Conservation (phyloP, 441 rosid species). For the Geranium incanum region DNA sequence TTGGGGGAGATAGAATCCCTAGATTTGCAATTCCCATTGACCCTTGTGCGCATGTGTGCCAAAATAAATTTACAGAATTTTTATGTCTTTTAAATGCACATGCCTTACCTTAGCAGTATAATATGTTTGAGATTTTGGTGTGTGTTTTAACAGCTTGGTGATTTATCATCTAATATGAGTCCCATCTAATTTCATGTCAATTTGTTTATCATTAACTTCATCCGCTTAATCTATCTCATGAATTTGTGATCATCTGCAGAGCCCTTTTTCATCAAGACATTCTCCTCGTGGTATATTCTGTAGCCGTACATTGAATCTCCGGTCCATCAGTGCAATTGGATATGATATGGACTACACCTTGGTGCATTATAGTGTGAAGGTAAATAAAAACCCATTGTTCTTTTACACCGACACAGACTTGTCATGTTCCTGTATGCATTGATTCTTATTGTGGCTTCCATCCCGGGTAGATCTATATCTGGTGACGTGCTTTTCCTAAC, state of each 20-base stretch:
- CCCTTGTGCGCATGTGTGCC: background rate
- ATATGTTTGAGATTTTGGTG: background rate
- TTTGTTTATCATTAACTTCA: background rate
- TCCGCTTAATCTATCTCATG: conserved; percentile 18
- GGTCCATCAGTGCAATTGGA: conserved; percentile 92
- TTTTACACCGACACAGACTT: background rate
- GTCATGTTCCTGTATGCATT: background rate
- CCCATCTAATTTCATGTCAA: background rate
- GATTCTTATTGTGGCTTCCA: background rate
- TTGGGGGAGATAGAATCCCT: background rate
- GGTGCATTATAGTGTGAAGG: conserved; percentile 92
- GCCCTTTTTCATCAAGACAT: conserved; percentile 66
- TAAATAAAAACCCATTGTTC: conserved; percentile 20
- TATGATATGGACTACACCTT: conserved; percentile 98
- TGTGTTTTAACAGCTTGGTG: background rate
- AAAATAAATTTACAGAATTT: background rate
- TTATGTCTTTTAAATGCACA: background rate
- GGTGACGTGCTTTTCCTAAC: background rate
- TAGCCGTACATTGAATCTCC: conserved; percentile 81
- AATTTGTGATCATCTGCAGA: conserved; percentile 36
- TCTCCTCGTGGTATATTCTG: conserved; percentile 92
- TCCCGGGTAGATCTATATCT: background rate
- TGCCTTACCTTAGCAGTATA: background rate
- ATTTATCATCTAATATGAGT: background rate
- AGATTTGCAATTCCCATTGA: background rate